phyloP scores from a whole-genome alignment of 371 early-diverging fungal genomes.

The Actinomucor elegans region DNA sequence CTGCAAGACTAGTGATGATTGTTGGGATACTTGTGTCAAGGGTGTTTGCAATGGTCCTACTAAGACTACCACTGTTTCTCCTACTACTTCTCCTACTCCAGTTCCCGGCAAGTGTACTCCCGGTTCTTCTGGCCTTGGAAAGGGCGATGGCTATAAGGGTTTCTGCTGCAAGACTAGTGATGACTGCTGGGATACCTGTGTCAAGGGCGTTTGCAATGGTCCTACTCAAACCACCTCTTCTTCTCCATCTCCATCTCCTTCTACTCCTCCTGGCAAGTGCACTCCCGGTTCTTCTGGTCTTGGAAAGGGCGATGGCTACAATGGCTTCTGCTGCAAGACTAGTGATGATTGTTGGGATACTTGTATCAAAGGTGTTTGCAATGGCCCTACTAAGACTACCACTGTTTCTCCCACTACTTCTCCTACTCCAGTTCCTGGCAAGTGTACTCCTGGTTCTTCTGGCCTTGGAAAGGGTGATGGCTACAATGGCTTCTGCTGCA shows the following conservation, averaged over 20 bases:
- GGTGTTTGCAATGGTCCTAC: constrained; percentile 6
- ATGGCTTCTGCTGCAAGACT: constrained; percentile 9
- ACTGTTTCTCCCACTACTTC: background rate
- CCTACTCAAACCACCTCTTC: constrained; percentile 1
- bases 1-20: constrained; percentile 9
- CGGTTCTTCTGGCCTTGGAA: constrained; percentile 2
- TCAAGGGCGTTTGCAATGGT: constrained; percentile 2
- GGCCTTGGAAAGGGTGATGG: constrained; percentile 5
- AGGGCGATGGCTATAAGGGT: constrained; percentile 13
- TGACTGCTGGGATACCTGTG: constrained; percentile 9
- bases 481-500: constrained; percentile 1
- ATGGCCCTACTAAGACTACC: constrained; percentile 1
- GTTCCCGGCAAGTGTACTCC: background rate
- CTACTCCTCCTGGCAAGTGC: background rate
- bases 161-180: constrained; percentile 7
- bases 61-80: background rate
- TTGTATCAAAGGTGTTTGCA: constrained; percentile 7
- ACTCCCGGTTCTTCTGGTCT: constrained; percentile 1
- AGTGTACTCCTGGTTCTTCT: background rate
- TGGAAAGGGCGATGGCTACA: constrained; percentile 12
- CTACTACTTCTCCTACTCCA: background rate
- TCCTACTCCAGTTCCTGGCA: background rate
- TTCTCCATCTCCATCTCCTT: background rate
- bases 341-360: constrained; percentile 4
- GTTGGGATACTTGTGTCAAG: constrained; percentile 1